Evolutionary conservation across 371 early-diverging fungal genomes (phyloP).

Genomic region (Mortierella sp.): DNA sequence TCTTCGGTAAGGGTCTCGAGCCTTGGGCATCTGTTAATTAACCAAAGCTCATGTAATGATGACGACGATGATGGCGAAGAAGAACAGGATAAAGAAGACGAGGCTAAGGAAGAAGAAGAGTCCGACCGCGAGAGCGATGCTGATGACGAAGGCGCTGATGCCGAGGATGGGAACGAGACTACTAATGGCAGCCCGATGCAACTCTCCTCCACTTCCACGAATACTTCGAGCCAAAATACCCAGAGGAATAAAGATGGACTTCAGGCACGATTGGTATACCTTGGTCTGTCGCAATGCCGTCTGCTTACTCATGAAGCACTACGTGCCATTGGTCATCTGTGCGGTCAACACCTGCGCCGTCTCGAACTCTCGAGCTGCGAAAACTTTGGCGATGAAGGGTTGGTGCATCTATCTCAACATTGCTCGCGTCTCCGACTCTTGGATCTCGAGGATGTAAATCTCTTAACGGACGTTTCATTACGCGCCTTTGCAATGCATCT

Average conservation of each 20-base stretch:
- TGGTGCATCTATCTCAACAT: constrained; percentile 59
- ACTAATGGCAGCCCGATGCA: not conserved
- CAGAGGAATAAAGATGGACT: constrained; percentile 10
- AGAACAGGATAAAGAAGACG: constrained; percentile 12
- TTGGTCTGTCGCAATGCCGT: constrained; percentile 65
- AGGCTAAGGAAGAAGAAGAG: constrained; percentile 22
- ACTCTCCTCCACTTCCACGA: not conserved
- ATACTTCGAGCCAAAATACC: not conserved
- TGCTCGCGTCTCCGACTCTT: constrained; percentile 57
- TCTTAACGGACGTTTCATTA: constrained; percentile 64
- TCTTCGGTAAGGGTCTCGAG: constrained; percentile 38
- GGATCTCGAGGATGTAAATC: constrained; percentile 68
- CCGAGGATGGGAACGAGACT: constrained; percentile 1
- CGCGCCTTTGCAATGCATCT: constrained; percentile 49
- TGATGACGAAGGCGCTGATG: constrained; percentile 21
- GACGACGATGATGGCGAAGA: constrained; percentile 20
- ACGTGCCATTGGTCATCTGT: constrained; percentile 56
- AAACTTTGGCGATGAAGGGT: constrained; percentile 63
- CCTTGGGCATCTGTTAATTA: constrained; percentile 33
- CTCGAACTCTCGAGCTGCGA: constrained; percentile 67
- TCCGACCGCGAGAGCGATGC: constrained; percentile 26
- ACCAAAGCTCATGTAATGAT: constrained; percentile 34
- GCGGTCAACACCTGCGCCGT: constrained; percentile 57
- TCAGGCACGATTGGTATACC: constrained; percentile 56
- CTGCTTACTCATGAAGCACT: constrained; percentile 61